Evolutionary conservation across 495 filamentous ascomycete species (phyloP).

Genomic region (Penicillium verhagenii): DNA sequence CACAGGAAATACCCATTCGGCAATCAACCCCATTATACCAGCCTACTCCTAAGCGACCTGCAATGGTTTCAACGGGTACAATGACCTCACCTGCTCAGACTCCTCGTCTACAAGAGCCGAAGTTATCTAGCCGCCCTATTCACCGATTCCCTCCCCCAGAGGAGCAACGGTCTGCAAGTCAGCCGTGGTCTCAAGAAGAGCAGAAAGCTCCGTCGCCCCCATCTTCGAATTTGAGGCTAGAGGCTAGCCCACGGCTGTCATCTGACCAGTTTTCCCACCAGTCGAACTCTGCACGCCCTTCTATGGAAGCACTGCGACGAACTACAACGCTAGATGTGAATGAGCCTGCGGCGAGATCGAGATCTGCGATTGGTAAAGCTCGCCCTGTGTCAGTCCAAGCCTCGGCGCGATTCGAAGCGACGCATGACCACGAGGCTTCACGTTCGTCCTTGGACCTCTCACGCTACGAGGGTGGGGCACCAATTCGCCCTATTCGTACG

Average conservation of each 20-base stretch:
- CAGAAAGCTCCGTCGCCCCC: slow-evolving; percentile 34
- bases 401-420: slow-evolving; percentile 71
- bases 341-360: slow-evolving; percentile 57
- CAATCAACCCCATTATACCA: slow-evolving; percentile 51
- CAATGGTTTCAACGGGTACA: slow-evolving; percentile 90
- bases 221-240: slow-evolving; percentile 30
- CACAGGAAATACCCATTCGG: slow-evolving; percentile 23
- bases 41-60: slow-evolving; percentile 56
- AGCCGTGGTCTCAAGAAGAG: slow-evolving; percentile 40
- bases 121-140: slow-evolving; percentile 49
- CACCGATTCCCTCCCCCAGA: slow-evolving; percentile 61
- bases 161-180: slow-evolving; percentile 56
- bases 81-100: slow-evolving; percentile 81
- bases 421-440: slow-evolving; percentile 61
- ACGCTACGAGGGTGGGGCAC: slow-evolving; percentile 39
- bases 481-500: slow-evolving; percentile 36
- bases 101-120: slow-evolving; percentile 46
- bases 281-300: slow-evolving; percentile 74
- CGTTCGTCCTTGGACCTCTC: slow-evolving; percentile 41
- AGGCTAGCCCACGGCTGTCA: slow-evolving; percentile 51
- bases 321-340: slow-evolving; percentile 61
- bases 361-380: slow-evolving; percentile 60
- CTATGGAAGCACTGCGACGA: slow-evolving; percentile 67
- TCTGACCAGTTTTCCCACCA: slow-evolving; percentile 45
- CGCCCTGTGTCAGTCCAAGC: slow-evolving; percentile 76